phyloP scores from a whole-genome alignment of 1,284 basidiomycete genomes.

The Somion occarium region DNA sequence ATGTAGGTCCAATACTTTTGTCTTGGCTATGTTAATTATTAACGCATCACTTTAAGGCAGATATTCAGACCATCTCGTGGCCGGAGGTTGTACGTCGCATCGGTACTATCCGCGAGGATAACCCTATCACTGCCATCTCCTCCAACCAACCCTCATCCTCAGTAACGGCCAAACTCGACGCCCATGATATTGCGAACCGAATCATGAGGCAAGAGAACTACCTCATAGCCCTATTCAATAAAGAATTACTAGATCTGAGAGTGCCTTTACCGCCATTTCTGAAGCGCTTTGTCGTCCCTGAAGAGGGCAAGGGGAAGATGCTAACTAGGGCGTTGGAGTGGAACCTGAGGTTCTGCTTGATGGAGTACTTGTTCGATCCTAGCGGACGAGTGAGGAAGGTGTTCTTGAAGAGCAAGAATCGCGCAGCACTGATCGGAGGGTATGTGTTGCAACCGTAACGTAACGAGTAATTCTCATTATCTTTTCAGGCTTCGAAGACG shows the following conservation, averaged over 20 bases:
- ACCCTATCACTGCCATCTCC: slow-evolving; percentile 83
- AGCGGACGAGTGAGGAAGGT: slow-evolving; percentile 86
- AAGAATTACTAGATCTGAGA: slow-evolving; percentile 87
- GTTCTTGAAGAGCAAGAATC: slow-evolving; percentile 83
- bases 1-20: slow-evolving; percentile 54
- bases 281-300: slow-evolving; percentile 43
- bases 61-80: slow-evolving; percentile 98
- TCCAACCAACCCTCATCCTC: slow-evolving; percentile 49
- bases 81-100: slow-evolving; percentile 90
- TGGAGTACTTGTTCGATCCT: slow-evolving; percentile 90
- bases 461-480: not conserved
- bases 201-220: slow-evolving; percentile 99
- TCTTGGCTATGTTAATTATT: not conserved
- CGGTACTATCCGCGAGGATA: slow-evolving; percentile 83
- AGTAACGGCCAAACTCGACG: slow-evolving; percentile 81
- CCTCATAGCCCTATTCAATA: slow-evolving; percentile 96
- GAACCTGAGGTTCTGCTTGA: slow-evolving; percentile 93
- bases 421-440: slow-evolving; percentile 79
- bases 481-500: slow-evolving; percentile 72
- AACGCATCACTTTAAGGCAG: slow-evolving; percentile 53
- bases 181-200: slow-evolving; percentile 94
- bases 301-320: slow-evolving; percentile 64
- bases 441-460: slow-evolving; percentile 33
- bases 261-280: slow-evolving; percentile 67
- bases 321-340: slow-evolving; percentile 92